A percentile compares a stretch with the other conserved stretches of the same genome.
Evolutionary conservation across 2,329 filamentous ascomycete genomes (phyloP).

Genomic region (Talaromyces islandicus): DNA sequence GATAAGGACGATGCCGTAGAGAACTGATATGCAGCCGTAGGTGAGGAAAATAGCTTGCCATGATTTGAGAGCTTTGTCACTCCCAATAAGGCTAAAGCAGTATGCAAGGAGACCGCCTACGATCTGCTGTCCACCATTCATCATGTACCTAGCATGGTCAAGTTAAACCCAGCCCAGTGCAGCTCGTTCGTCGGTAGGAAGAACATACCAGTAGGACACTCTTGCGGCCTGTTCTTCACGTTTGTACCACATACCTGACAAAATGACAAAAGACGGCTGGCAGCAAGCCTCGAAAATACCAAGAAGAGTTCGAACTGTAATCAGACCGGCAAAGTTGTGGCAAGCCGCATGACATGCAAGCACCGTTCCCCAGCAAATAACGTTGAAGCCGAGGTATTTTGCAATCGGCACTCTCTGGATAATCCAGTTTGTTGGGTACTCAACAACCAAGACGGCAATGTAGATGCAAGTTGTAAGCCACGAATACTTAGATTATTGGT

Average conservation of each 20-base stretch:
- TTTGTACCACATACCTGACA: constrained; percentile 66
- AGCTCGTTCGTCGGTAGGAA: neutral
- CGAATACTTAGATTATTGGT: constrained; percentile 47
- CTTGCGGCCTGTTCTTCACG: constrained; percentile 61
- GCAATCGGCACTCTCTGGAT: constrained; percentile 61
- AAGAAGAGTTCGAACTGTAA: constrained; percentile 58
- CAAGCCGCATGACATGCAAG: constrained; percentile 58
- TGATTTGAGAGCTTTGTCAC: constrained; percentile 49
- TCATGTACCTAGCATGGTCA: constrained; percentile 57
- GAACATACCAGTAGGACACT: constrained; percentile 59
- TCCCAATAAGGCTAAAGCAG: constrained; percentile 46
- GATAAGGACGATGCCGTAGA: constrained; percentile 60
- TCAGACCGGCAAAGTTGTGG: constrained; percentile 54
- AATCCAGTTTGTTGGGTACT: constrained; percentile 65
- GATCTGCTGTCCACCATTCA: constrained; percentile 69
- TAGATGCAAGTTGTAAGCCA: constrained; percentile 73
- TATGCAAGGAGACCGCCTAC: constrained; percentile 64
- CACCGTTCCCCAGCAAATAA: constrained; percentile 58
- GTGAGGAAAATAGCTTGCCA: constrained; percentile 66
- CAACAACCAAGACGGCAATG: constrained; percentile 63
- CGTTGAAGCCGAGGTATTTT: constrained; percentile 60
- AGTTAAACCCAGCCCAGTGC: neutral
- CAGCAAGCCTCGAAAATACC: constrained; percentile 67
- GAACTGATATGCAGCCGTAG: constrained; percentile 58
- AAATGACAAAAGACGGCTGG: constrained; percentile 62